These are phyloP conservation scores for Pyrus hybrid DNA, from an alignment of 331 rosid species.

Conservation along the genomic window DNA sequence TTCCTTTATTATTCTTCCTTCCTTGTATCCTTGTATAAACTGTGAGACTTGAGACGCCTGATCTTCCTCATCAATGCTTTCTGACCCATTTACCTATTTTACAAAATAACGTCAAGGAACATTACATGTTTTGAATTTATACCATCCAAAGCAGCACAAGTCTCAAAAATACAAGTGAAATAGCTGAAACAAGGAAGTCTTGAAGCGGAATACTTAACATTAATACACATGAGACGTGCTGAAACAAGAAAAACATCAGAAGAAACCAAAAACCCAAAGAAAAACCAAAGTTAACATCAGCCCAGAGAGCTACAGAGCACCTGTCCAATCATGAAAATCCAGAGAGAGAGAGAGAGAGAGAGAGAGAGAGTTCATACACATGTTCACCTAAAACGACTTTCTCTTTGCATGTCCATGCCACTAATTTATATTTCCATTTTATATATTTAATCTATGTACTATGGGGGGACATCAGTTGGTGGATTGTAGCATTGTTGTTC, in stretches of 20 bases:
- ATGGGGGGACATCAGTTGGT: too few species aligned
- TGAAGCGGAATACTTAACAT: not conserved
- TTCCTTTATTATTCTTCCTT: constrained; percentile 61
- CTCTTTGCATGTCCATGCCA: too few species aligned
- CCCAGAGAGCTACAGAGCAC: not conserved
- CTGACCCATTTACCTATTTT: constrained; percentile 64
- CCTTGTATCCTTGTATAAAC: constrained; percentile 62
- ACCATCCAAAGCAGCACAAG: not conserved
- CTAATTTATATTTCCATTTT: too few species aligned
- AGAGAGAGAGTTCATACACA: too few species aligned
- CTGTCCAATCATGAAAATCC: too few species aligned
- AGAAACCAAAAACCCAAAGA: too few species aligned
- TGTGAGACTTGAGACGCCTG: constrained; percentile 61
- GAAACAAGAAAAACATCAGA: not conserved
- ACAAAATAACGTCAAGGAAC: not conserved
- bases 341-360: too few species aligned
- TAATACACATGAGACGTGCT: not conserved
- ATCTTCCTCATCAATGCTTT: constrained; percentile 60
- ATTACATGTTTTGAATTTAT: not conserved
- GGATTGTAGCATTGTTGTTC: too few species aligned
- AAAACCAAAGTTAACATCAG: too few species aligned
- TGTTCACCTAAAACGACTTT: too few species aligned
- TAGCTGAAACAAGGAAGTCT: not conserved
- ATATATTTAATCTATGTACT: too few species aligned
- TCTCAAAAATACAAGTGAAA: not conserved